Percentiles rank a stretch among this genome's conserved stretches.
Conservation (phyloP, 345 rosid genomes). For the Aegle marmelos region DNA sequence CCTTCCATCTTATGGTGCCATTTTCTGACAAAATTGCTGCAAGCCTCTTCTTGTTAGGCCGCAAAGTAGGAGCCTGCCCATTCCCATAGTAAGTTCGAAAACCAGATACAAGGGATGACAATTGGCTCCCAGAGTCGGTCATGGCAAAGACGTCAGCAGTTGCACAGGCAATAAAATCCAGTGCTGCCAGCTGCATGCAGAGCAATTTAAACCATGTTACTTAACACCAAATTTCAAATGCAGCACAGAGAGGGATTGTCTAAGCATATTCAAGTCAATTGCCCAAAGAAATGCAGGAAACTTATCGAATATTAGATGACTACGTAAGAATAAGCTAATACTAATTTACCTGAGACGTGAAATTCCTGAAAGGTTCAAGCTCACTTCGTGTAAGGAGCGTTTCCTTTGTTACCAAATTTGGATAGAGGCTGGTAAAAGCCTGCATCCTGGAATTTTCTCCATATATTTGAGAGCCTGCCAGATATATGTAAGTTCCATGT, state of each 20-base stretch:
- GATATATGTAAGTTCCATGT: conserved; percentile 62
- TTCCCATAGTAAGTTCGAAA: conserved; percentile 75
- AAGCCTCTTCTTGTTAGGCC: conserved; percentile 90
- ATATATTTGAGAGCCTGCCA: conserved; percentile 72
- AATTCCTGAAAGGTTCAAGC: conserved; percentile 81
- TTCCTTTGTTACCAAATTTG: conserved; percentile 85
- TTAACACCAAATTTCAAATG: not conserved
- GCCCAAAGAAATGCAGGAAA: not conserved
- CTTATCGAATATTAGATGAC: not conserved
- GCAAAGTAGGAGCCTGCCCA: conserved; percentile 64
- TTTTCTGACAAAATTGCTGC: conserved; percentile 69
- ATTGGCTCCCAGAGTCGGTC: conserved; percentile 96
- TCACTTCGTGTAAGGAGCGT: conserved; percentile 68
- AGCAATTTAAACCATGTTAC: not conserved
- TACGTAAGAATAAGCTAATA: not conserved
- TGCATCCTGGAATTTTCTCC: conserved; percentile 74
- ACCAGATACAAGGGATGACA: conserved; percentile 88
- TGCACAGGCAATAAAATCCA: conserved; percentile 87
- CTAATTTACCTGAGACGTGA: conserved; percentile 72
- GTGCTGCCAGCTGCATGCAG: conserved; percentile 71
- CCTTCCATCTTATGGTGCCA: conserved; percentile 56
- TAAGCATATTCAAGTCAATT: not conserved
- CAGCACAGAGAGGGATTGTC: not conserved
- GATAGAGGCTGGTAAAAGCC: conserved; percentile 67
- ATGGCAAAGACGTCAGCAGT: conserved; percentile 87